Percentiles rank a stretch among this genome's conserved stretches.
These are phyloP conservation scores for Glycine soja DNA, from an alignment of 306 rosid species.

Conservation along the genomic window DNA sequence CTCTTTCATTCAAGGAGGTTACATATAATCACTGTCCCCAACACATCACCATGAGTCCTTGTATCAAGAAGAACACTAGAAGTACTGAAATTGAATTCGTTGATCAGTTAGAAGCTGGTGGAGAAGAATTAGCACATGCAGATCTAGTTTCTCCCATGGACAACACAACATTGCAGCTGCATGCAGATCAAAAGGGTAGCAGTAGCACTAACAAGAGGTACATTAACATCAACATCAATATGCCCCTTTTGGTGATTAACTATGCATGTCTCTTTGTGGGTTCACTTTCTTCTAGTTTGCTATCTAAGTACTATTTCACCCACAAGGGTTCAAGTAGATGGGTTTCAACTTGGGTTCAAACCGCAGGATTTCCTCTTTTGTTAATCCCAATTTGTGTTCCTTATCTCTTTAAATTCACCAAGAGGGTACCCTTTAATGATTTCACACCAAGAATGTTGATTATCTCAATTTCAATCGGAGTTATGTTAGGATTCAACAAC, in stretches of 20 bases:
- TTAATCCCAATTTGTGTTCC: conserved; percentile 58
- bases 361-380: conserved; percentile 72
- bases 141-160: background rate
- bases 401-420: conserved; percentile 51
- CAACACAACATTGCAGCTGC: conserved; percentile 4
- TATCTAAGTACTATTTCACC: conserved; percentile 73
- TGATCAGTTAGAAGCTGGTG: background rate
- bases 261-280: conserved; percentile 66
- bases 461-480: conserved; percentile 55
- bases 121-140: background rate
- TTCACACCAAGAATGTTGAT: conserved; percentile 52
- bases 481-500: conserved; percentile 72
- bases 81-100: conserved; percentile 35
- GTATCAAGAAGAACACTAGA: background rate
- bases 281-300: conserved; percentile 66
- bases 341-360: conserved; percentile 82
- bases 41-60: conserved; percentile 6
- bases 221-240: no score
- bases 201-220: conserved; percentile 41
- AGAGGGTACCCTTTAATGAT: conserved; percentile 60
- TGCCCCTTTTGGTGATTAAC: conserved; percentile 61
- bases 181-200: conserved; percentile 51
- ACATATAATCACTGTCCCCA: background rate
- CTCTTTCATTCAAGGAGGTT: no score
- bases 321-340: conserved; percentile 76